Base-by-base conservation (phyloP, 192 early-diverging fungal genomes). In the Mortierella antarctica region DNA sequence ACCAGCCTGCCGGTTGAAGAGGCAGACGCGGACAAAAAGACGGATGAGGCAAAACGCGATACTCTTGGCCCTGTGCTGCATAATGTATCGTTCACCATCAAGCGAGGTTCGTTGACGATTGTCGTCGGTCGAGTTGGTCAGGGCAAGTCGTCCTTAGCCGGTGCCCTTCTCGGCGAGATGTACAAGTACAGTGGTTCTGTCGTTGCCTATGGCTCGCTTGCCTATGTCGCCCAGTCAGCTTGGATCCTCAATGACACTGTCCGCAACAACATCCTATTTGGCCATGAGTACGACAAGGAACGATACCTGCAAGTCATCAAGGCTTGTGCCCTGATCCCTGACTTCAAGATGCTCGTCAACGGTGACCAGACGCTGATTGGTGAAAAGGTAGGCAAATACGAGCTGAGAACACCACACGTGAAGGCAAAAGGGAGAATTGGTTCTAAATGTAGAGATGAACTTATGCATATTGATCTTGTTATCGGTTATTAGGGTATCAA, bases 241-340 rank as follows among this genome's bases (percentile, higher is more conserved):
- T 99, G 96, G 96, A 94, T 99, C 57, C 91, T 96, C 90, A 99
- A 99, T 64, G 91, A 90, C 8, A 95, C 92, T 11, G 62, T 97
- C 42, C 87, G 94, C 47, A 93, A 97, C 46, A 98, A 98, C 80
- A 93, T 99, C 77, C 59, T 93, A 15, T 96, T 98, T 90, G 96
- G 96, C 7, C 83, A 86, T 55, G 82, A 83, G 2, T 96, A 83
- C 75, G 90, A 96, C 55, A 75, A 83, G 17, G 81, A 83, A 5
- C 93, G 91, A 5, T 70, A 70, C 40, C n/a, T 70, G 31, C 80
- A 79, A 21, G 85, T 88, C 5, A 84, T 99, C 67, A 83, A 86
- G 6, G 92, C 93, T 1, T 99, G 97, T 83, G 90, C 92, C 15
- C 83, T 99, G 45, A 87, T 86, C 44, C 85, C 86, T 11, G 97